Base-by-base conservation (phyloP, 176 grass and related monocot species). In the Thalia dealbata region DNA sequence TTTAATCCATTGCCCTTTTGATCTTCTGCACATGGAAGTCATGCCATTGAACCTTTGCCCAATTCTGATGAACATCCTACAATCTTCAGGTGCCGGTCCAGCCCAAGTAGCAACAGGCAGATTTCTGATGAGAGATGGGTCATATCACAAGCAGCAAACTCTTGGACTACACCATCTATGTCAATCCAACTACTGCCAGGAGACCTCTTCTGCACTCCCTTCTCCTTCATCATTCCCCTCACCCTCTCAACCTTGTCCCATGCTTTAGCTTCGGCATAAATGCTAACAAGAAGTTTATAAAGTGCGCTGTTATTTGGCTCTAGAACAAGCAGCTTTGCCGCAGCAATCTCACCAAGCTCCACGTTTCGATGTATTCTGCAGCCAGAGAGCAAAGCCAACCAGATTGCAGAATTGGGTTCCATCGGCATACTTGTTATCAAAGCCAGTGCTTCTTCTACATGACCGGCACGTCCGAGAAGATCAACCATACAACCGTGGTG, bases 401-500 rank as follows among this genome's bases (percentile, higher is more conserved):
- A 78, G 16, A 78, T 78, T 38, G 52, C 66, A 2, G 76, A 50
- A 43, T 61, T 78, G 24, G 76, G 76, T 26, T 70, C 52, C 9
- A 71, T 32, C 19, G 35, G 48, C 76, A 78, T 78, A 27, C 41
- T 29, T 14, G 10, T 14, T 12, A 78, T 28, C 25, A 78, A 56
- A 70, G 44, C 7, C 51, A 78, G 60, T 78, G 76, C 67, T 41
- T 78, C 76, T 78, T 61, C 27, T 52, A 78, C 28, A 27, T 70
- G 76, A 3, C 76, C 76, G 15, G 66, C 66, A 19, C 76, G 76
- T 3, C 51, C 41, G 14, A 78, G 76, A 70, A 78, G 76, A 61
- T 78, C 67, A 9, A 78, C 67, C 76, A 78, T 78, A 66, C 66
- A 78, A 22, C 76, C 76, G 13, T 70, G 61, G n/a, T 78, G 76